These are phyloP conservation scores for Dactylellina haptotyla DNA, from an alignment of 2,329 filamentous ascomycete species.

Conservation along the genomic window DNA sequence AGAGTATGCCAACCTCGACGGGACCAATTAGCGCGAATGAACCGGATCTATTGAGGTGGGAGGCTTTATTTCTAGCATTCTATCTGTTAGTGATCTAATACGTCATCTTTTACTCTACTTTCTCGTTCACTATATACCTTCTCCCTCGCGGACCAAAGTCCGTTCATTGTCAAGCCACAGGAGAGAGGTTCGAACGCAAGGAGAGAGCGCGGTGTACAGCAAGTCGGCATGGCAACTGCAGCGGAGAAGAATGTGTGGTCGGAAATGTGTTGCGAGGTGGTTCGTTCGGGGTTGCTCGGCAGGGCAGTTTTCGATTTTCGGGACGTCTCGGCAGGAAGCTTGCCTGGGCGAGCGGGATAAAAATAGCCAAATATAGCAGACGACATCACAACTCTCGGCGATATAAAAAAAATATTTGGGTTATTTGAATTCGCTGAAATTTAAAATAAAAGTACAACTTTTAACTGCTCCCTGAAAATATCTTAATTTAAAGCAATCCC, in stretches of 20 bases:
- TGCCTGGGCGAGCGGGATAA: neutral
- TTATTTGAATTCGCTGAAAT: neutral
- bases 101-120: too few relatives aligned
- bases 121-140: too few relatives aligned
- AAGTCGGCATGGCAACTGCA: neutral
- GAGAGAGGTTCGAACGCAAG: too few relatives aligned
- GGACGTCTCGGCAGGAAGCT: neutral
- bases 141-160: too few relatives aligned
- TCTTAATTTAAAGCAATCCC: too few relatives aligned
- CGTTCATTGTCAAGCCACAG: too few relatives aligned
- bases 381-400: neutral
- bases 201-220: too few relatives aligned
- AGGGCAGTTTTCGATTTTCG: neutral
- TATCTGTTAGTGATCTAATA: too few relatives aligned
- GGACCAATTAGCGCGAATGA: neutral
- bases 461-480: too few relatives aligned
- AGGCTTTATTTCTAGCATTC: too few relatives aligned
- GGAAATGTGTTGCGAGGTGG: conserved; percentile 27
- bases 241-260: neutral
- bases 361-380: too few relatives aligned
- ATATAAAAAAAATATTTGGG: neutral
- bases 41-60: neutral
- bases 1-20: neutral
- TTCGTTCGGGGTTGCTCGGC: neutral
- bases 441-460: neutral